Percentiles rank a stretch among this genome's conserved stretches.
Evolutionary conservation across 2,329 filamentous ascomycete genomes (phyloP).

Genomic region (Cladosporium oxysporum): DNA sequence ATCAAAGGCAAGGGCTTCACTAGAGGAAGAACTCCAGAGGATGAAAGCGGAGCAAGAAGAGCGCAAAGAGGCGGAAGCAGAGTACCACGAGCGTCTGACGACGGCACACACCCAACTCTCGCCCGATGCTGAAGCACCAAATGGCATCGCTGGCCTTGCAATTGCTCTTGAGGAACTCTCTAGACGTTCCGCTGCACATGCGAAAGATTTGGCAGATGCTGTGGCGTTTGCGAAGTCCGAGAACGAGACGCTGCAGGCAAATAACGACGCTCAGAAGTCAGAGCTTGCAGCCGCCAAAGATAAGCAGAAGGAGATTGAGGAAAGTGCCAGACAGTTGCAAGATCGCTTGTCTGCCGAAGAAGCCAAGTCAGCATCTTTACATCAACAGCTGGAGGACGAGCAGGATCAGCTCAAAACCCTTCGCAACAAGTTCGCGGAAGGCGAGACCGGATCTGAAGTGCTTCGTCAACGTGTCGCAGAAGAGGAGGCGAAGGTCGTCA

Average conservation of each 20-base stretch:
- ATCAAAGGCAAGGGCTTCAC: constrained; percentile 31
- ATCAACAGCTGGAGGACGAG: constrained; percentile 62
- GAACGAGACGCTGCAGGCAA: constrained; percentile 44
- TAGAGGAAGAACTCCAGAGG: constrained; percentile 44
- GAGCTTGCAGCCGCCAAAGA: constrained; percentile 34
- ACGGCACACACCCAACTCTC: constrained; percentile 44
- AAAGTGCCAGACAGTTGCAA: constrained; percentile 40
- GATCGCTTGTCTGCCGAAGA: constrained; percentile 51
- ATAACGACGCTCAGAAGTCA: constrained; percentile 43
- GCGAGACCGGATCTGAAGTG: constrained; percentile 79
- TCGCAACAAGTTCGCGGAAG: constrained; percentile 72
- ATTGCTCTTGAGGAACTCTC: constrained; percentile 49
- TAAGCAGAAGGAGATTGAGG: constrained; percentile 40
- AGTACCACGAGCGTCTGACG: constrained; percentile 35
- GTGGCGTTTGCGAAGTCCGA: constrained; percentile 50
- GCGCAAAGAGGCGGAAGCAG: constrained; percentile 48
- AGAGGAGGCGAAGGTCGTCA: constrained; percentile 70
- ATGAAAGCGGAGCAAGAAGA: constrained; percentile 60
- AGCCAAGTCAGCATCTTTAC: constrained; percentile 49
- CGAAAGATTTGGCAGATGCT: constrained; percentile 48
- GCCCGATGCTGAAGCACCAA: constrained; percentile 37
- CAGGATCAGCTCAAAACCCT: constrained; percentile 69
- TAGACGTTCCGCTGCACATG: constrained; percentile 44
- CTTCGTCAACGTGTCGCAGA: constrained; percentile 73
- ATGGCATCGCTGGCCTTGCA: constrained; percentile 42